phyloP scores from a whole-genome alignment of 1,284 basidiomycete species.

The Butyriboletus appendiculatus region DNA sequence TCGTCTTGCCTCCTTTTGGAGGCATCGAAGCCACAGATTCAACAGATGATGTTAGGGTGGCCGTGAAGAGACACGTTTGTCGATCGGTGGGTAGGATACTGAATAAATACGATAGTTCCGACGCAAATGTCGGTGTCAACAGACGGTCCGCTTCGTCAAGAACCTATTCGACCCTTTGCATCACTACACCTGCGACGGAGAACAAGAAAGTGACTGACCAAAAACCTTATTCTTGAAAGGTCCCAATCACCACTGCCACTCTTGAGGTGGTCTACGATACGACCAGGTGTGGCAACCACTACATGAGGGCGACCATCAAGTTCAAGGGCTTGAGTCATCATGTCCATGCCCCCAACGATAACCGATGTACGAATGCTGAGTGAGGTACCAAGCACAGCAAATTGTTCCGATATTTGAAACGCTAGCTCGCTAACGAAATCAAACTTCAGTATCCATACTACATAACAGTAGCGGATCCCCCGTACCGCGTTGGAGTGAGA shows the following conservation, averaged over 20 bases:
- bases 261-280: constrained; percentile 89
- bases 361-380: constrained; percentile 85
- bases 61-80: constrained; percentile 97
- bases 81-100: constrained; percentile 78
- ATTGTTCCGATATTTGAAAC: constrained; percentile 97
- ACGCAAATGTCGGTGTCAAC: constrained; percentile 87
- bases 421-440: constrained; percentile 77
- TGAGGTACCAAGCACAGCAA: constrained; percentile 85
- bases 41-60: constrained; percentile 89
- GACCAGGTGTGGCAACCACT: constrained; percentile 94
- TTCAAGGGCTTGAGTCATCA: constrained; percentile 93
- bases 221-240: constrained; percentile 80
- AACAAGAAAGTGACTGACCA: constrained; percentile 53
- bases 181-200: not conserved
- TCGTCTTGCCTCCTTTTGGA: constrained; percentile 81
- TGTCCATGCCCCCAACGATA: constrained; percentile 98
- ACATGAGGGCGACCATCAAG: constrained; percentile 88
- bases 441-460: not conserved
- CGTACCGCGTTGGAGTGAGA: constrained; percentile 90
- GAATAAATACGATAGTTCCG: constrained; percentile 85
- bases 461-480: constrained; percentile 3
- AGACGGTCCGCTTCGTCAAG: constrained; percentile 97
- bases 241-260: constrained; percentile 84
- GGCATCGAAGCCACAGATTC: constrained; percentile 76
- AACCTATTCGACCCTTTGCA: constrained; percentile 54